These are phyloP conservation scores for Bonia amplexicaulis DNA, from an alignment of 176 grass and related monocot species.

Conservation along the genomic window DNA sequence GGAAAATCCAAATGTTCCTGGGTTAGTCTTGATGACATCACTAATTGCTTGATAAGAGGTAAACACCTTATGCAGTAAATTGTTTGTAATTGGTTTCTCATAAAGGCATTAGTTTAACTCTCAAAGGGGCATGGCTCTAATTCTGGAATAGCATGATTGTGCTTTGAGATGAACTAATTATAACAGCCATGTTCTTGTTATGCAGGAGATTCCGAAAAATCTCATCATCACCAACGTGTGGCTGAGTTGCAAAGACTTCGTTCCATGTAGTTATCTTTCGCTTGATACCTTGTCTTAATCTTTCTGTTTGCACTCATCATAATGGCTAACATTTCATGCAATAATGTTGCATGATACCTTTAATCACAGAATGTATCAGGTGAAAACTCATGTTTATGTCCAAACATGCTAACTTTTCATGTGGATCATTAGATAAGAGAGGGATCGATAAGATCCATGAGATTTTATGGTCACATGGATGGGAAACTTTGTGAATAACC, in stretches of 20 bases:
- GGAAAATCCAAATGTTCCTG: conserved; percentile 99
- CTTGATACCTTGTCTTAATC: background rate
- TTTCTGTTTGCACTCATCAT: conserved; percentile 6
- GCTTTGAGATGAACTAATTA: conserved; percentile 23
- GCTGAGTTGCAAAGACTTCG: conserved; percentile 86
- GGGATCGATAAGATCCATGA: background rate
- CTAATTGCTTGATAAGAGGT: conserved; percentile 96
- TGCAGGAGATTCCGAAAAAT: conserved; percentile 94
- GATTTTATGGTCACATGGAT: background rate
- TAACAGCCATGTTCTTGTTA: conserved; percentile 1
- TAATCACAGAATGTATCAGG: background rate
- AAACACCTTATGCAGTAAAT: background rate
- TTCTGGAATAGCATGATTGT: conserved; percentile 1
- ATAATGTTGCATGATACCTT: conserved; percentile 2
- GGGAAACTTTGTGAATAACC: background rate
- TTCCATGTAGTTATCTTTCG: conserved; percentile 58
- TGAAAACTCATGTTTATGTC: conserved; percentile 2
- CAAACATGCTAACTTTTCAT: background rate
- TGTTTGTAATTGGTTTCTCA: background rate
- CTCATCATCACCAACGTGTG: conserved; percentile 80
- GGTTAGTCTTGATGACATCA: conserved; percentile 98
- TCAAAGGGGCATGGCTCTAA: conserved; percentile 3
- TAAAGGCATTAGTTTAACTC: background rate
- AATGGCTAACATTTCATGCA: conserved; percentile 4
- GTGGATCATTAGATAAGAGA: background rate